Evolutionary conservation across 495 filamentous ascomycete species (phyloP).

Genomic region (Podospora pseudopauciseta): DNA sequence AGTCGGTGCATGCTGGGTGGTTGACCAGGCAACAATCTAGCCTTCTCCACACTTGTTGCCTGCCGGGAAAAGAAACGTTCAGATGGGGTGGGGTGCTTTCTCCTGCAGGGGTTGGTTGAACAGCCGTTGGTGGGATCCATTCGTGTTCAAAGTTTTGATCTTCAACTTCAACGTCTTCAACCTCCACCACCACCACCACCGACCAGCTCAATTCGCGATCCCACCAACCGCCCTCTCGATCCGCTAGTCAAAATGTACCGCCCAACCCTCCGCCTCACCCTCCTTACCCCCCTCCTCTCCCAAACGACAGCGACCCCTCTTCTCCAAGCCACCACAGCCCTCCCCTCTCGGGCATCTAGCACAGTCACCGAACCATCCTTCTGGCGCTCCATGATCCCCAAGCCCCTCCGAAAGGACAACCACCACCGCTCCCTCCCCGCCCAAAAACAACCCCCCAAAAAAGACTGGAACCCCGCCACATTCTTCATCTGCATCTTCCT

Average conservation of each 20-base stretch:
- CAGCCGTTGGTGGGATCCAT: background rate
- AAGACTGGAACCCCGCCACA: conserved; percentile 87
- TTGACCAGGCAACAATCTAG: conserved; percentile 17
- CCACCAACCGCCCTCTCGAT: background rate
- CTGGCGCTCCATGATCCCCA: conserved; percentile 66
- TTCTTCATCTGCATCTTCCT: conserved; percentile 89
- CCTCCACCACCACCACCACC: background rate
- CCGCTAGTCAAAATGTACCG: background rate
- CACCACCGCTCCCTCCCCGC: background rate
- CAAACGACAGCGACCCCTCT: background rate
- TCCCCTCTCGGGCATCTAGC: conserved; percentile 19
- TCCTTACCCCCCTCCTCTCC: conserved; percentile 9
- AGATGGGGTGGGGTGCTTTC: background rate
- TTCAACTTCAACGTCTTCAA: background rate
- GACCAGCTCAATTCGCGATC: background rate
- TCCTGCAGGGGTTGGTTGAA: background rate
- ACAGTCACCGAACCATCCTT: conserved; percentile 54
- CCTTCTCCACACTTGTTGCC: background rate
- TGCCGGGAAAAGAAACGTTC: background rate
- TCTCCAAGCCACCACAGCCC: too few species aligned
- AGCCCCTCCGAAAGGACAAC: conserved; percentile 34
- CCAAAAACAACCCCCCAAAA: conserved; percentile 30
- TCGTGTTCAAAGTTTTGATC: background rate
- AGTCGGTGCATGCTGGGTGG: conserved; percentile 1
- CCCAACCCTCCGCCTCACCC: conserved; percentile 8